Evolutionary conservation across 495 filamentous ascomycete species (phyloP).

Genomic region (Tuber microsphaerosporum): DNA sequence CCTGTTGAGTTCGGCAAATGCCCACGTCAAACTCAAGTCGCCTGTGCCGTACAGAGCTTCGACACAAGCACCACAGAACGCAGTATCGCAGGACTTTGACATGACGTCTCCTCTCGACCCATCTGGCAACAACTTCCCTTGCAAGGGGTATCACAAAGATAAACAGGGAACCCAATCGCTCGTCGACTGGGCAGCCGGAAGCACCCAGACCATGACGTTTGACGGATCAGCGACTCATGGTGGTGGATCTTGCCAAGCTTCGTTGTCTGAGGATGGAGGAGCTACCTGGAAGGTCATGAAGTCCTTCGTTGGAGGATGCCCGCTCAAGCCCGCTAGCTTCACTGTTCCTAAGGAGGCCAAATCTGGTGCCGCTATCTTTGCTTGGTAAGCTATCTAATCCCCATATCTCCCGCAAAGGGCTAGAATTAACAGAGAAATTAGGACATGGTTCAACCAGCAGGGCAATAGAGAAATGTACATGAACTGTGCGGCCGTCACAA

Average conservation of each 20-base stretch:
- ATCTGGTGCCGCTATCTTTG: neutral
- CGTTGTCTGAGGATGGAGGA: constrained; percentile 41
- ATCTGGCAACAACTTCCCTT: neutral
- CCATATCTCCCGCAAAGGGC: constrained; percentile 39
- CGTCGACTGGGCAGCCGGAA: constrained; percentile 52
- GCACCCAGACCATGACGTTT: constrained; percentile 53
- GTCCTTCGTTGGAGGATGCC: constrained; percentile 8
- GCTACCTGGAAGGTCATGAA: constrained; percentile 39
- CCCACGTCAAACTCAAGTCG: neutral
- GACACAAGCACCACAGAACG: neutral
- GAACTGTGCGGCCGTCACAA: constrained; percentile 44
- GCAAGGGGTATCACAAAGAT: constrained; percentile 6
- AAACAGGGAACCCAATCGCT: constrained; percentile 34
- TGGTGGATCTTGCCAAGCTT: constrained; percentile 61
- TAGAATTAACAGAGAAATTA: constrained; percentile 7
- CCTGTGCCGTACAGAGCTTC: neutral
- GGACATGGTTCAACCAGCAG: constrained; percentile 3
- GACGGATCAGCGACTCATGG: constrained; percentile 54
- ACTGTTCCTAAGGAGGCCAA: neutral
- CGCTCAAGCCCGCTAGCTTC: constrained; percentile 23
- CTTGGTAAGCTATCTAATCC: constrained; percentile 2
- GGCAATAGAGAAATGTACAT: constrained; percentile 14
- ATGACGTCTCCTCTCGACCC: constrained; percentile 52
- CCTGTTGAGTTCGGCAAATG: neutral
- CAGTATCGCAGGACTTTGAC: constrained; percentile 44